Evolutionary conservation across 2,329 filamentous ascomycete genomes (phyloP).

Genomic region (Fusarium tricinctum): DNA sequence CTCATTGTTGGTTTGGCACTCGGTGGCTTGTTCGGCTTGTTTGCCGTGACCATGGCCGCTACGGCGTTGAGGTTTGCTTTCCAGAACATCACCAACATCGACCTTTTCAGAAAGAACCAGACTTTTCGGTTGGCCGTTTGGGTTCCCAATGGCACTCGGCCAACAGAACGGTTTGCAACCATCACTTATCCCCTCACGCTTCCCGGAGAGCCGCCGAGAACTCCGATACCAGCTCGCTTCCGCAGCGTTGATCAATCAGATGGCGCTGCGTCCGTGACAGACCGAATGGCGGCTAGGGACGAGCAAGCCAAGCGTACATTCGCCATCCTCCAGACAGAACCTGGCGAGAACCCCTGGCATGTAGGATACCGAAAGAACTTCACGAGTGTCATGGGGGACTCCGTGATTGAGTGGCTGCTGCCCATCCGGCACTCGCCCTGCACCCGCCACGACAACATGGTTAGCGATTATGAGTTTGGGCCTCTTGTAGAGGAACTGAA

Average conservation of each 20-base stretch:
- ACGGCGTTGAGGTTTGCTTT: slow-evolving; percentile 79
- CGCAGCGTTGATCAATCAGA: slow-evolving; percentile 9
- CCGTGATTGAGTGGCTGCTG: slow-evolving; percentile 81
- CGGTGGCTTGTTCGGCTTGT: slow-evolving; percentile 81
- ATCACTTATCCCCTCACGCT: slow-evolving; percentile 70
- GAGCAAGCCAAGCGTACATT: slow-evolving; percentile 74
- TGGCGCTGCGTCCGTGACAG: slow-evolving; percentile 32
- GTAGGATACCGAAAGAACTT: slow-evolving; percentile 79
- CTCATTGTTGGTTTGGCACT: slow-evolving; percentile 77
- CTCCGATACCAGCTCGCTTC: slow-evolving; percentile 17
- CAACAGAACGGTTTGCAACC: slow-evolving; percentile 61
- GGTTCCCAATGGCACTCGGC: slow-evolving; percentile 66
- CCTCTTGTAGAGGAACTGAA: slow-evolving; percentile 71
- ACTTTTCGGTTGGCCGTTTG: slow-evolving; percentile 82
- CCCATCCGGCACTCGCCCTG: slow-evolving; percentile 83
- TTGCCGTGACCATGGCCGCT: slow-evolving; percentile 80
- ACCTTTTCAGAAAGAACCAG: slow-evolving; percentile 75
- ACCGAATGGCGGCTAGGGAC: slow-evolving; percentile 54
- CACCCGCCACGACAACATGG: slow-evolving; percentile 72
- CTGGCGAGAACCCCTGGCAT: slow-evolving; percentile 89
- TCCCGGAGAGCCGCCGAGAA: slow-evolving; percentile 27
- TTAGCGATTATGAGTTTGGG: slow-evolving; percentile 78
- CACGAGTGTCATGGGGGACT: slow-evolving; percentile 82
- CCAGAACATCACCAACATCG: slow-evolving; percentile 86
- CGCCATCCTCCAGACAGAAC: slow-evolving; percentile 79